Evolutionary conservation across 108 stramenopile species (phyloP).

Genomic region (Nannochloropsis granulata): DNA sequence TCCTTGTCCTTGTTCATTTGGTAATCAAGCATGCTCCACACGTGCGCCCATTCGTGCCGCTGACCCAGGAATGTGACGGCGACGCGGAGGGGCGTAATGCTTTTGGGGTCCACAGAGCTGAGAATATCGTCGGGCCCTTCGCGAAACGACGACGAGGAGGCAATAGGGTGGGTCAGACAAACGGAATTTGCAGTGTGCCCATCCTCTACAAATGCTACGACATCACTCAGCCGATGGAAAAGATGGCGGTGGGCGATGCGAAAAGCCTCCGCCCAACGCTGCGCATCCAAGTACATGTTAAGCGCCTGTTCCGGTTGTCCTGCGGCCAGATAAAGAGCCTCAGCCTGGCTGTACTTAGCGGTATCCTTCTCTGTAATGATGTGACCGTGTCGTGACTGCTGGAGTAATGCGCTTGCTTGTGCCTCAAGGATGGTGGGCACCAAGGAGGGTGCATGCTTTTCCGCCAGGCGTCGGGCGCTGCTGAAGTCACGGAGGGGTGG

Average conservation of each 20-base stretch:
- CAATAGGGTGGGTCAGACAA: neutral
- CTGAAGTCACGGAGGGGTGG: conserved; percentile 38
- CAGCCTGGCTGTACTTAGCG: conserved; percentile 28
- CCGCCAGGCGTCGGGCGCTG: conserved; percentile 43
- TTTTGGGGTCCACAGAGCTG: neutral
- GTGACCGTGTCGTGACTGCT: neutral
- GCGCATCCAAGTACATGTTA: conserved; percentile 38
- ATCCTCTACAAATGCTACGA: neutral
- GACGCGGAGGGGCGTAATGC: neutral
- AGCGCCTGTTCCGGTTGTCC: conserved; percentile 46
- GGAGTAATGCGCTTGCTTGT: conserved; percentile 18
- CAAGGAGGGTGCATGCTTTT: conserved; percentile 40
- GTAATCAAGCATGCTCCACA: neutral
- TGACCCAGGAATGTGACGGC: neutral
- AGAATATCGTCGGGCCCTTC: neutral
- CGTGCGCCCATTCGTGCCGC: neutral
- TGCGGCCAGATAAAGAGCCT: conserved; percentile 43
- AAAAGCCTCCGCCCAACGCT: conserved; percentile 43
- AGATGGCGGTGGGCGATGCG: conserved; percentile 42
- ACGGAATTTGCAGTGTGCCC: neutral
- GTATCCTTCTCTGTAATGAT: neutral
- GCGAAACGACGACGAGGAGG: neutral
- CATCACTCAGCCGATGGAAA: conserved; percentile 28
- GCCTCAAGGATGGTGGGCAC: conserved; percentile 42
- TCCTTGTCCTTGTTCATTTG: neutral